These are phyloP conservation scores for Acacia concinna DNA, from an alignment of 331 rosid genomes.

Conservation along the genomic window DNA sequence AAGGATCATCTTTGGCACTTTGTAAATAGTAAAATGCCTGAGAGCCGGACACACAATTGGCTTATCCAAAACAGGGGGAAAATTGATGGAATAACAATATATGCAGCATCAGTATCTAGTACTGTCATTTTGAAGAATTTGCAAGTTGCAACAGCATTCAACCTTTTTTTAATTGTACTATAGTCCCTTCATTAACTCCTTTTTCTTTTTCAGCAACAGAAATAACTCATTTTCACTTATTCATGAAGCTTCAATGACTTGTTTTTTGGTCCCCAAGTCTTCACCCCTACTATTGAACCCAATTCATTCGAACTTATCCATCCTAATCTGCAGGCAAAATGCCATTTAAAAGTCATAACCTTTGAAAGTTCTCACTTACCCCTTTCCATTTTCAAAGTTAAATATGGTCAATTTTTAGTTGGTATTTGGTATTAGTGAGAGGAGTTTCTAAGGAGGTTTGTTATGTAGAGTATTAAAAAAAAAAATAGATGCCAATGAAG, in stretches of 20 bases:
- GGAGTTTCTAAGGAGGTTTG: background rate
- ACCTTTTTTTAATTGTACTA: background rate
- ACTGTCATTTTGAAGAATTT: conserved; percentile 17
- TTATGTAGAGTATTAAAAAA: background rate
- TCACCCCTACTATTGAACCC: background rate
- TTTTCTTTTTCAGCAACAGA: background rate
- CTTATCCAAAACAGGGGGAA: conserved; percentile 1
- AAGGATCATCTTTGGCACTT: conserved; percentile 1
- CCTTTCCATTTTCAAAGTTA: background rate
- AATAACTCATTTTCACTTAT: too few relatives aligned
- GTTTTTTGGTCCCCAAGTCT: background rate
- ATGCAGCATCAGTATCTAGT: background rate
- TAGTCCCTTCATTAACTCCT: background rate
- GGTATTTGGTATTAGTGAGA: background rate
- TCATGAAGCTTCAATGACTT: background rate
- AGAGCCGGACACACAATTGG: background rate
- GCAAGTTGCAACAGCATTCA: background rate
- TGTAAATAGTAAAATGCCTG: conserved; percentile 11
- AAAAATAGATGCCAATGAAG: background rate
- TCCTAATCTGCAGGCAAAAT: background rate
- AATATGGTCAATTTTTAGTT: conserved; percentile 27
- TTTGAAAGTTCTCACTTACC: conserved; percentile 8
- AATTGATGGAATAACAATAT: background rate
- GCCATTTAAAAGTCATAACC: background rate
- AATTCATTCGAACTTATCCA: background rate